A percentile compares a stretch with the other conserved stretches of the same genome.
Evolutionary conservation across 129 eudicot species (phyloP).

Genomic region (Escallonia rubra): DNA sequence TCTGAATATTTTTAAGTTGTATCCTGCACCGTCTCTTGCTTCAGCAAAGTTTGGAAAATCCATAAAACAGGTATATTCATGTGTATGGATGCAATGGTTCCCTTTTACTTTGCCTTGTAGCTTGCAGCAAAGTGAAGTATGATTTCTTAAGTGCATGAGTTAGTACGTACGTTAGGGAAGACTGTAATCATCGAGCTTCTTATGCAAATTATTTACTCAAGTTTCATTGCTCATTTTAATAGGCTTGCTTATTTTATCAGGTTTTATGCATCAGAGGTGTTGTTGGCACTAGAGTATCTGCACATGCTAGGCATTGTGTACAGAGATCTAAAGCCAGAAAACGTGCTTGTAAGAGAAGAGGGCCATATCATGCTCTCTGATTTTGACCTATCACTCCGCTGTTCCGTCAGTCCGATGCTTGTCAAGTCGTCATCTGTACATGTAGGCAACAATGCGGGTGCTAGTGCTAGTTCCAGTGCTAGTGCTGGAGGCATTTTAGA

Average conservation of each 20-base stretch:
- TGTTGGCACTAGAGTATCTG: slow-evolving; percentile 69
- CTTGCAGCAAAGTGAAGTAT: no score
- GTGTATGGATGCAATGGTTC: no score
- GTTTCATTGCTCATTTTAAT: no score
- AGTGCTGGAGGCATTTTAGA: slow-evolving; percentile 5
- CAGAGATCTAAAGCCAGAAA: slow-evolving; percentile 74
- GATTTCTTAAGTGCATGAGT: no score
- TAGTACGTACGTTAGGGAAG: no score
- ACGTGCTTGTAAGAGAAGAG: slow-evolving; percentile 61
- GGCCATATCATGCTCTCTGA: slow-evolving; percentile 84
- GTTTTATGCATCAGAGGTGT: slow-evolving; percentile 67
- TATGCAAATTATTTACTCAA: no score
- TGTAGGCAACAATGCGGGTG: slow-evolving; percentile 9
- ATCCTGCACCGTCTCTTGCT: no score
- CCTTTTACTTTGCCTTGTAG: no score
- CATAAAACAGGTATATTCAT: no score
- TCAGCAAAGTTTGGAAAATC: no score
- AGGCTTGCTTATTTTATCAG: slow-evolving; percentile 19
- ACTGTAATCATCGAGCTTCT: no score
- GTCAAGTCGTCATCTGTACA: slow-evolving; percentile 51
- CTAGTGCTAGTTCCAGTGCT: slow-evolving; percentile 8
- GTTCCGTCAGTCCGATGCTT: slow-evolving; percentile 56
- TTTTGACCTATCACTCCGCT: slow-evolving; percentile 67
- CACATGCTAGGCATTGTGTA: slow-evolving; percentile 76
- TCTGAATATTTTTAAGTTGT: no score